phyloP scores from a whole-genome alignment of 129 eudicot genomes.

The Pseudognaphalium luteoalbum region DNA sequence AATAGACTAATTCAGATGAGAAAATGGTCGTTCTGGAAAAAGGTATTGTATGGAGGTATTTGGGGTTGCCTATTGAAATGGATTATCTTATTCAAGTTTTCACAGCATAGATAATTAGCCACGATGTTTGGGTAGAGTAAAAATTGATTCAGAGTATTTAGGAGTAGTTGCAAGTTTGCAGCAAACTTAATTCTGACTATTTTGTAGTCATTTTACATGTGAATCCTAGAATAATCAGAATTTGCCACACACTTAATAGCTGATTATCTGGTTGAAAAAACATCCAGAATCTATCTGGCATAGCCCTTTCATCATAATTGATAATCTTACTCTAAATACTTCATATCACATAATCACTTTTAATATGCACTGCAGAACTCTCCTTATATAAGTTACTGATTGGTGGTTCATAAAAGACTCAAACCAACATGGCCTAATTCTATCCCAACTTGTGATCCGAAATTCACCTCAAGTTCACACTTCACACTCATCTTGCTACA shows the following conservation, averaged over 20 bases:
- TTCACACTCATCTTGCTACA: slow-evolving; percentile 13
- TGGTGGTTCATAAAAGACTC: neutral
- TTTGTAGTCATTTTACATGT: neutral
- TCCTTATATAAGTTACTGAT: neutral
- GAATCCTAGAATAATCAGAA: neutral
- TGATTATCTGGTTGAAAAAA: neutral
- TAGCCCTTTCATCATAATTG: neutral
- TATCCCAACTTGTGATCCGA: neutral
- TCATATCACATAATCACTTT: neutral
- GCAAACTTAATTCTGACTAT: neutral
- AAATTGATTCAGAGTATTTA: no score
- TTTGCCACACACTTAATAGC: neutral
- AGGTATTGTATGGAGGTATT: neutral
- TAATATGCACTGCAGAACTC: neutral
- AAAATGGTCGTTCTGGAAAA: no score
- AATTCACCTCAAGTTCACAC: neutral
- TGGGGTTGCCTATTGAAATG: neutral
- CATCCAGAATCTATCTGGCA: neutral
- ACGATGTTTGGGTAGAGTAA: neutral
- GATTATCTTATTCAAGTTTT: neutral
- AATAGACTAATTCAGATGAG: neutral
- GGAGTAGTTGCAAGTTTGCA: neutral
- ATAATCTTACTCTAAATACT: no score
- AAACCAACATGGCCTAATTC: neutral
- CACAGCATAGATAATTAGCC: neutral